Evolutionary conservation across 768 basidiomycete species (phyloP).

Genomic region (Pulveroboletus sp.): DNA sequence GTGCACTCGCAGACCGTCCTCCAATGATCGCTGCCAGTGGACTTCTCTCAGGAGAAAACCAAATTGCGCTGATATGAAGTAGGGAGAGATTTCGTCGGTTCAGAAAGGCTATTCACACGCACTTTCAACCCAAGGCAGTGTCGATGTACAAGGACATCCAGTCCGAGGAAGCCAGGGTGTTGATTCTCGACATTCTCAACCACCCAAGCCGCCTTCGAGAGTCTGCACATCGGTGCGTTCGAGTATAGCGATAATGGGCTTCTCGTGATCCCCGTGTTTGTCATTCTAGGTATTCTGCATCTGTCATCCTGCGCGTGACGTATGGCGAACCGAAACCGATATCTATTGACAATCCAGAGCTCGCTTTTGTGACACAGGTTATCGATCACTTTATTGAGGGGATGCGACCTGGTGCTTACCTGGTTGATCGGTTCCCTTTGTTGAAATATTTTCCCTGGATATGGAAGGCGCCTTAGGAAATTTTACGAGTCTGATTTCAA

Average conservation of each 20-base stretch:
- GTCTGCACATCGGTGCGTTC: slow-evolving; percentile 44
- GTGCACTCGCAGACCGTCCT: too few species aligned
- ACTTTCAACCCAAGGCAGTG: slow-evolving; percentile 47
- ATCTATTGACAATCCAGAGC: slow-evolving; percentile 21
- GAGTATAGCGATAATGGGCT: slow-evolving; percentile 10
- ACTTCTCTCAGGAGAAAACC: slow-evolving; percentile 44
- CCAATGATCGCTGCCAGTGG: too few species aligned
- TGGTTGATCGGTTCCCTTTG: slow-evolving; percentile 31
- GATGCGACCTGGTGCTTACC: slow-evolving; percentile 31
- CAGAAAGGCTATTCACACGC: slow-evolving; percentile 48
- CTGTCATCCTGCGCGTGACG: slow-evolving; percentile 16
- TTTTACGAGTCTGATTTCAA: slow-evolving; percentile 44
- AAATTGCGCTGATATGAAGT: slow-evolving; percentile 42
- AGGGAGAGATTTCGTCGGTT: slow-evolving; percentile 55
- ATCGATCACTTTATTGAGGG: slow-evolving; percentile 23
- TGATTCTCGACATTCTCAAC: slow-evolving; percentile 29
- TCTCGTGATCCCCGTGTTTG: neutral
- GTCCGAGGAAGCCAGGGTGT: slow-evolving; percentile 27
- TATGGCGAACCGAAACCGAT: slow-evolving; percentile 21
- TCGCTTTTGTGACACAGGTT: slow-evolving; percentile 7
- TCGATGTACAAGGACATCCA: slow-evolving; percentile 42
- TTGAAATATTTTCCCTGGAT: slow-evolving; percentile 51
- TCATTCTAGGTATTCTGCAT: slow-evolving; percentile 11
- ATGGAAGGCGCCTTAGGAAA: slow-evolving; percentile 30
- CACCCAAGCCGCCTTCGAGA: slow-evolving; percentile 35